phyloP scores from a whole-genome alignment of 352 stramenopile genomes.

The Peronospora farinosa region DNA sequence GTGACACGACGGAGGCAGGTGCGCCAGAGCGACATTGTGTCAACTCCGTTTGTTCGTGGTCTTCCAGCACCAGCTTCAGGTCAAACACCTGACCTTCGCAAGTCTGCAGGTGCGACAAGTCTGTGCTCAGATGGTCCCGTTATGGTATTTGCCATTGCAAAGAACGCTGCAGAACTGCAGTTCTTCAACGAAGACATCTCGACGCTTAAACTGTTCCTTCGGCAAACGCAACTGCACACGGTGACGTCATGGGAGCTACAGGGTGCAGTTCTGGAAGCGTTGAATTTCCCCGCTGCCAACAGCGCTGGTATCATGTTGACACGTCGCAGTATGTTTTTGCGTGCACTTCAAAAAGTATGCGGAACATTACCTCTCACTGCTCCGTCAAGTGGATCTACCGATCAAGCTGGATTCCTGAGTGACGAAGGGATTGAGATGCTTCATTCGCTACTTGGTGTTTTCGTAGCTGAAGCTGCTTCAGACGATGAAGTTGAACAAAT shows the following conservation, averaged over 20 bases:
- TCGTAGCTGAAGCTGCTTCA: constrained; percentile 42
- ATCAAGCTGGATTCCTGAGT: constrained; percentile 31
- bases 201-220: constrained; percentile 55
- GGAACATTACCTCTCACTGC: constrained; percentile 20
- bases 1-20: constrained; percentile 63
- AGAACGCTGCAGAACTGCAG: constrained; percentile 64
- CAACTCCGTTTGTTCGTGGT: constrained; percentile 47
- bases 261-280: constrained; percentile 30
- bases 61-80: constrained; percentile 14
- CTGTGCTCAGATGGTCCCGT: constrained; percentile 65
- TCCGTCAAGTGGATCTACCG: constrained; percentile 16
- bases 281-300: constrained; percentile 25
- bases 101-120: constrained; percentile 43
- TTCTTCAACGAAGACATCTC: constrained; percentile 79
- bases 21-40: constrained; percentile 79
- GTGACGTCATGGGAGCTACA: constrained; percentile 37
- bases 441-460: constrained; percentile 56
- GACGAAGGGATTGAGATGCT: constrained; percentile 63
- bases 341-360: constrained; percentile 47
- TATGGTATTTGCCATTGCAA: constrained; percentile 74
- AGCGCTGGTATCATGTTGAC: constrained; percentile 30
- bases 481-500: constrained; percentile 24
- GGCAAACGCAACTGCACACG: constrained; percentile 56
- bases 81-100: constrained; percentile 19
- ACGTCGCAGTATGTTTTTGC: constrained; percentile 40